Evolutionary conservation across 306 rosid species (phyloP).

Genomic region (Fagus crenata): DNA sequence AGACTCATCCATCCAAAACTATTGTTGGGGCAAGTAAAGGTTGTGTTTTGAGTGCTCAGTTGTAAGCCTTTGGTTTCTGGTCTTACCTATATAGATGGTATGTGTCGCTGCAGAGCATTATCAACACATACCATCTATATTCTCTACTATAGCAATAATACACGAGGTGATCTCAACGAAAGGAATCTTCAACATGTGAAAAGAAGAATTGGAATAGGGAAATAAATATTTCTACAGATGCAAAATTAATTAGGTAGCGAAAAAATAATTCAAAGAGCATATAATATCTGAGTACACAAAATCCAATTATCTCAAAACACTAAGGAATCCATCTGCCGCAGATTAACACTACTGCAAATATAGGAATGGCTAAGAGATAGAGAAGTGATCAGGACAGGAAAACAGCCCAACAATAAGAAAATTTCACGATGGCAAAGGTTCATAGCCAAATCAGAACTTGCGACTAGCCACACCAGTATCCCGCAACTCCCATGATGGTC

Average conservation of each 20-base stretch:
- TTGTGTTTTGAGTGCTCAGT: too few relatives aligned
- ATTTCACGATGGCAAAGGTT: background rate
- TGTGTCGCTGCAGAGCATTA: background rate
- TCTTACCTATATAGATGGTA: background rate
- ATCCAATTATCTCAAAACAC: constrained; percentile 25
- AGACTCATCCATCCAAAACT: too few relatives aligned
- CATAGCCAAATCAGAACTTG: constrained; percentile 37
- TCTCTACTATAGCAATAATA: too few relatives aligned
- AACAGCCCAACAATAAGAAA: background rate
- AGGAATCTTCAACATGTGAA: too few relatives aligned
- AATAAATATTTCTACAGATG: background rate
- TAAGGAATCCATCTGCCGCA: constrained; percentile 27
- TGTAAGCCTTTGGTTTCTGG: too few relatives aligned
- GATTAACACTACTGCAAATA: constrained; percentile 27
- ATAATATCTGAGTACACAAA: background rate
- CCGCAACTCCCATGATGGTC: constrained; percentile 74
- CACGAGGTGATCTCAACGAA: too few relatives aligned
- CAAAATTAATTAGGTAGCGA: background rate
- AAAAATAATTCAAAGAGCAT: background rate
- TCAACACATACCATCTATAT: too few relatives aligned
- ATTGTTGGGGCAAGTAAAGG: too few relatives aligned
- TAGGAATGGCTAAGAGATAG: constrained; percentile 9
- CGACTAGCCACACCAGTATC: constrained; percentile 32
- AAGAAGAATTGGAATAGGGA: background rate
- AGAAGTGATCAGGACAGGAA: background rate